Conservation (phyloP, 306 rosid genomes). For the Datisca glomerata region DNA sequence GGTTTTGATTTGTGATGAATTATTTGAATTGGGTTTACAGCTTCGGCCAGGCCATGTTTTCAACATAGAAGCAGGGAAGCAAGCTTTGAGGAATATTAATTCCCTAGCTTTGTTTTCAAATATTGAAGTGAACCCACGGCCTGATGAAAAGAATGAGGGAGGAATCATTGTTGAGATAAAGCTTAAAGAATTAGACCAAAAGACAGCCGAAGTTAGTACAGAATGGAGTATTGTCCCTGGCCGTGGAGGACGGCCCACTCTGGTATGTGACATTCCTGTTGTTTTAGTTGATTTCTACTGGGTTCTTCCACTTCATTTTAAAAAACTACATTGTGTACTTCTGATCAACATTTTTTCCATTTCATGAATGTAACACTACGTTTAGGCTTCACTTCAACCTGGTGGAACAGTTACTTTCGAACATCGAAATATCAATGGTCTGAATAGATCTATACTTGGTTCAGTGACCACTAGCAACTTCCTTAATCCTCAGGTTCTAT, state of each 20-base stretch:
- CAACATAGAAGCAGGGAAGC: constrained; percentile 96
- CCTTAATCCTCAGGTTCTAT: constrained; percentile 62
- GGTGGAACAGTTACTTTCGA: constrained; percentile 88
- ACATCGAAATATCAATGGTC: constrained; percentile 72
- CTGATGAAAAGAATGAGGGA: constrained; percentile 90
- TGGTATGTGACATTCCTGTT: constrained; percentile 34
- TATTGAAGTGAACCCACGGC: constrained; percentile 94
- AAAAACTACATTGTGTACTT: no score
- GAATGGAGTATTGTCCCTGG: constrained; percentile 99
- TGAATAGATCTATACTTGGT: constrained; percentile 76
- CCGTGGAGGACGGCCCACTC: constrained; percentile 82
- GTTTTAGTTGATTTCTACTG: not conserved
- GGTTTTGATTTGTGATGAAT: constrained; percentile 23
- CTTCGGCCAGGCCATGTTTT: constrained; percentile 71
- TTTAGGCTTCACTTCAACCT: constrained; percentile 93
- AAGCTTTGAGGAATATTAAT: constrained; percentile 83
- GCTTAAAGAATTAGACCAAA: constrained; percentile 83
- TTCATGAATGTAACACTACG: no score
- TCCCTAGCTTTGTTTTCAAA: constrained; percentile 86
- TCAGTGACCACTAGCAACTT: constrained; percentile 79
- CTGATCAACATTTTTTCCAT: no score
- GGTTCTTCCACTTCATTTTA: not conserved
- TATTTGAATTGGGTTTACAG: constrained; percentile 29
- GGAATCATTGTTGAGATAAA: constrained; percentile 88
- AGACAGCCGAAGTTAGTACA: constrained; percentile 87